phyloP scores from a whole-genome alignment of 257 asterid species.

The Striga asiatica region DNA sequence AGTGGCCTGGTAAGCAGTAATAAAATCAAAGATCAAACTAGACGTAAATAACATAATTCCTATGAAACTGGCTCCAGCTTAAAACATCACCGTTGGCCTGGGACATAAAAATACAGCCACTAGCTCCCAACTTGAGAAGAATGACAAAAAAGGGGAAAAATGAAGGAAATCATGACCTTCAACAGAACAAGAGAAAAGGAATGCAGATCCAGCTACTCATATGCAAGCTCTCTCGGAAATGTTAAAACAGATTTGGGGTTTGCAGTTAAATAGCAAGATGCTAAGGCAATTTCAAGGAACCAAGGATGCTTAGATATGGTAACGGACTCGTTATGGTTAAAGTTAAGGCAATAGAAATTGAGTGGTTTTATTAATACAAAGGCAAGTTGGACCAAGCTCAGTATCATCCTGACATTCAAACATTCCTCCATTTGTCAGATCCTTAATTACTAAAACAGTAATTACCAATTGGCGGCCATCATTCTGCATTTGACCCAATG shows the following conservation, averaged over 20 bases:
- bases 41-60: background rate
- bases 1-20: background rate
- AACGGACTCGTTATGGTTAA: background rate
- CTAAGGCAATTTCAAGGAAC: too few relatives aligned
- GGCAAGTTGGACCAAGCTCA: background rate
- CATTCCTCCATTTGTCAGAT: slow-evolving; percentile 2
- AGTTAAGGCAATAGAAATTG: background rate
- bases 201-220: background rate
- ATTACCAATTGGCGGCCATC: slow-evolving; percentile 56
- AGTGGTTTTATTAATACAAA: background rate
- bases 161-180: too few relatives aligned
- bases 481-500: slow-evolving; percentile 50
- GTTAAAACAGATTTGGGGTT: background rate
- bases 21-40: background rate
- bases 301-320: background rate
- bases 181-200: background rate
- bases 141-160: too few relatives aligned
- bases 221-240: background rate
- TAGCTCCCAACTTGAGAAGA: background rate
- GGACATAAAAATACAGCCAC: background rate
- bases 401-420: background rate
- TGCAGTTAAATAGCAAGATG: too few relatives aligned
- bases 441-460: background rate
- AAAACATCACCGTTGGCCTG: background rate
- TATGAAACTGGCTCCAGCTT: background rate